A percentile compares a stretch with the other conserved stretches of the same genome.
Conservation (phyloP, 441 rosid species). For the Raphanus hybrid region DNA sequence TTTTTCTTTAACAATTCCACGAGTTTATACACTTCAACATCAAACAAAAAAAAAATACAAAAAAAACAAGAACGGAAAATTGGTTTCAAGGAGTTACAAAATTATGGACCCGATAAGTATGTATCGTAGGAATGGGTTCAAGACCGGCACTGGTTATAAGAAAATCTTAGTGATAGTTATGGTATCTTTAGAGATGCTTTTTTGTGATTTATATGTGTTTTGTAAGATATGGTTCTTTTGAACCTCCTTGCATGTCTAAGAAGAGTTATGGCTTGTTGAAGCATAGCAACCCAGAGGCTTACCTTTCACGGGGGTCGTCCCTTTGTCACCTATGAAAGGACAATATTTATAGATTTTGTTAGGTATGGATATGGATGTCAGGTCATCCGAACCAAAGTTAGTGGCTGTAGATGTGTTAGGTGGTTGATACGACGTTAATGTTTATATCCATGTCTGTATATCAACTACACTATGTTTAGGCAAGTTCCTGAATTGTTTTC, state of each 20-base stretch:
- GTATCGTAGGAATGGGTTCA: no score
- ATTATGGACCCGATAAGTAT: no score
- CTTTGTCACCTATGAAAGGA: slow-evolving; percentile 3
- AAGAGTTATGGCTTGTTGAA: not conserved
- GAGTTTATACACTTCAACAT: no score
- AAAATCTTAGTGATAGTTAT: no score
- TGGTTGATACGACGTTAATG: not conserved
- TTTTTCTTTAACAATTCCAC: no score
- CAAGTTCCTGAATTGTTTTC: not conserved
- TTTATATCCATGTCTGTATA: not conserved
- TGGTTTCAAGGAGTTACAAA: no score
- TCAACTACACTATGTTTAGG: not conserved
- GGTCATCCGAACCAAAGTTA: slow-evolving; percentile 1
- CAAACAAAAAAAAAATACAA: no score
- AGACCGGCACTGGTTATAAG: no score
- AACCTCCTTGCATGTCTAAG: not conserved
- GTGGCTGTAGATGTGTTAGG: not conserved
- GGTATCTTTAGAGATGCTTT: not conserved
- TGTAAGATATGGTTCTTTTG: not conserved
- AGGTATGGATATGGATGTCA: not conserved
- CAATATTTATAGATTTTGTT: slow-evolving; percentile 7
- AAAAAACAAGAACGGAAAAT: no score
- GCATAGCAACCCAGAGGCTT: not conserved
- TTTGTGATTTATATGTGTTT: not conserved
- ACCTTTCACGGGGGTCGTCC: not conserved